phyloP scores from a whole-genome alignment of 345 rosid genomes.

The Rhodomyrtus tomentosa region DNA sequence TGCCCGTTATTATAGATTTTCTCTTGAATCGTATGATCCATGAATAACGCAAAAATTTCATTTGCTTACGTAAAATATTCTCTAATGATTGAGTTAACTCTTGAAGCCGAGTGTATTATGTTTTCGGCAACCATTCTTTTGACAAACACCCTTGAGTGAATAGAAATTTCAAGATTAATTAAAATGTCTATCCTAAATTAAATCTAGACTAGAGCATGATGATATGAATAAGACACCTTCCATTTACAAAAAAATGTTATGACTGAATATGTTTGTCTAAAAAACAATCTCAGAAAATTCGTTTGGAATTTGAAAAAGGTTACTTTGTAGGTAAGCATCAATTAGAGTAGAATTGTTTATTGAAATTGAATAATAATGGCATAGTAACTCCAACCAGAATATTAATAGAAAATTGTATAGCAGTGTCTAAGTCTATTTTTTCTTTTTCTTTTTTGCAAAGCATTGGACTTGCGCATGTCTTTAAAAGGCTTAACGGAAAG shows the following conservation, averaged over 20 bases:
- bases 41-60: background rate
- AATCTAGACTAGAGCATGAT: background rate
- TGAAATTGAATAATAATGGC: too few relatives aligned
- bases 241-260: fast-evolving
- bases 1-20: background rate
- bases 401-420: too few relatives aligned
- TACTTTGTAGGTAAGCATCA: background rate
- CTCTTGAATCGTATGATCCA: too few relatives aligned
- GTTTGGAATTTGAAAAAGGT: background rate
- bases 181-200: background rate
- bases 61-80: background rate
- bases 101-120: background rate
- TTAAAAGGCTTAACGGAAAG: too few relatives aligned
- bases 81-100: background rate
- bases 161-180: background rate
- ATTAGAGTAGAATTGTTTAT: too few relatives aligned
- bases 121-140: background rate
- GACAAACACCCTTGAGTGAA: background rate
- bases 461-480: too few relatives aligned
- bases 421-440: too few relatives aligned
- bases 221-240: background rate
- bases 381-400: too few relatives aligned
- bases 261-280: background rate
- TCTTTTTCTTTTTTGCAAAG: too few relatives aligned
- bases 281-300: background rate